Evolutionary conservation across 2,329 filamentous ascomycete species (phyloP).

Genomic region (Calonectria pauciramosa): DNA sequence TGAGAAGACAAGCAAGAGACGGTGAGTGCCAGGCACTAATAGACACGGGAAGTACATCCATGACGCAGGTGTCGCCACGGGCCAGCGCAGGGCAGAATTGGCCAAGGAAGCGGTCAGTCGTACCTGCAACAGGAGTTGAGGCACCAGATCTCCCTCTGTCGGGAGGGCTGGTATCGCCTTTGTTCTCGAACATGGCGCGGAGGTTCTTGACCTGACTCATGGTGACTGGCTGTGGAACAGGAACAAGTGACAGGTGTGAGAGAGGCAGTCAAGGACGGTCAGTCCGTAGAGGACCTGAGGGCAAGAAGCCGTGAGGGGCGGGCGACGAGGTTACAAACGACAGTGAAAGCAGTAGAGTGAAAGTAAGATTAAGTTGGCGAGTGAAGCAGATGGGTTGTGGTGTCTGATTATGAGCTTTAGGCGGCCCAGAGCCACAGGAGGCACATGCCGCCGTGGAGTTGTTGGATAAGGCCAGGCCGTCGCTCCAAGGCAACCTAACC

Average conservation of each 20-base stretch:
- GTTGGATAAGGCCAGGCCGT: slow-evolving; percentile 28
- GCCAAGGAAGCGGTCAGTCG: slow-evolving; percentile 30
- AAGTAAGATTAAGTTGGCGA: slow-evolving; percentile 7
- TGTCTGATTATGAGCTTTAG: slow-evolving; percentile 32
- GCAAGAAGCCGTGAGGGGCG: slow-evolving; percentile 22
- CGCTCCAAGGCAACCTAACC: slow-evolving; percentile 21
- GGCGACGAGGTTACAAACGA: background rate
- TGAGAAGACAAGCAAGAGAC: slow-evolving; percentile 29
- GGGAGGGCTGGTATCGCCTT: slow-evolving; percentile 73
- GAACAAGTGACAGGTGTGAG: slow-evolving; percentile 33
- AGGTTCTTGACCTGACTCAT: slow-evolving; percentile 82
- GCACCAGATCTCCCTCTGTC: slow-evolving; percentile 77
- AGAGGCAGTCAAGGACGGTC: slow-evolving; percentile 39
- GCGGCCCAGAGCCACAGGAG: slow-evolving; percentile 27
- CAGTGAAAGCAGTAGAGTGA: slow-evolving; percentile 17
- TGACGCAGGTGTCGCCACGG: slow-evolving; percentile 26
- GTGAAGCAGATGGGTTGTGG: slow-evolving; percentile 16
- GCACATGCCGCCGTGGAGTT: slow-evolving; percentile 32
- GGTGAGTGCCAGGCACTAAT: slow-evolving; percentile 10
- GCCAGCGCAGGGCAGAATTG: slow-evolving; percentile 25
- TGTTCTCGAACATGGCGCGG: slow-evolving; percentile 85
- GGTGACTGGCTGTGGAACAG: slow-evolving; percentile 55
- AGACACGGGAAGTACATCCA: slow-evolving; percentile 23
- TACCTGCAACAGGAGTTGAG: slow-evolving; percentile 51
- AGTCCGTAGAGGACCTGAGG: slow-evolving; percentile 30